Conservation (phyloP, 2,329 filamentous ascomycete genomes). For the Leptographium galeiforme region DNA sequence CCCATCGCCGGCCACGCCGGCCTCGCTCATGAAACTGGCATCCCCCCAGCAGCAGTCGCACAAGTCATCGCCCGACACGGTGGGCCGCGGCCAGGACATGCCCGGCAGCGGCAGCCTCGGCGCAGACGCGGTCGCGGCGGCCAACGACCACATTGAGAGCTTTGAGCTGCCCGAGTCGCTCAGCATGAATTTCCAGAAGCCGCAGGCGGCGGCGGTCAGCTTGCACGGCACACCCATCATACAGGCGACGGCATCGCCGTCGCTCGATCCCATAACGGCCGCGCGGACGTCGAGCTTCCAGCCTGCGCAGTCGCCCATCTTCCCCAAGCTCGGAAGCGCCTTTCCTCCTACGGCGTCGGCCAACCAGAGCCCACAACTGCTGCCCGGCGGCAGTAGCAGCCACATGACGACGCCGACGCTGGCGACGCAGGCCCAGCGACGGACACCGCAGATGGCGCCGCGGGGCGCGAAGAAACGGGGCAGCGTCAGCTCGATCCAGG, state of each 20-base stretch:
- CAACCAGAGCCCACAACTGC: slow-evolving; percentile 52
- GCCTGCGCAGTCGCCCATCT: slow-evolving; percentile 31
- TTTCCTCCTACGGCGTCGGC: slow-evolving; percentile 32
- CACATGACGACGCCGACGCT: no score
- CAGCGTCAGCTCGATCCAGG: slow-evolving; percentile 59
- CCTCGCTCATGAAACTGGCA: slow-evolving; percentile 70
- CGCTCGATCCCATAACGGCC: slow-evolving; percentile 21
- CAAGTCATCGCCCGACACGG: slow-evolving; percentile 2
- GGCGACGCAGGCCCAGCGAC: slow-evolving; percentile 21
- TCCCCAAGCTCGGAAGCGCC: slow-evolving; percentile 21
- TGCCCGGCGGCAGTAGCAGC: slow-evolving; percentile 26
- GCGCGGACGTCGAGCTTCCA: slow-evolving; percentile 38
- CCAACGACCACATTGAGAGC: slow-evolving; percentile 40
- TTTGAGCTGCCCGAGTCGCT: slow-evolving; percentile 63
- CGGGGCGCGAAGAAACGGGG: slow-evolving; percentile 52
- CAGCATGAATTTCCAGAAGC: slow-evolving; percentile 31
- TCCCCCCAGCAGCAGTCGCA: slow-evolving; percentile 28
- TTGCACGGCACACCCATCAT: slow-evolving; percentile 23
- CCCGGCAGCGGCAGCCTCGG: slow-evolving; percentile 10
- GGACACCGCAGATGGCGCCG: slow-evolving; percentile 41
- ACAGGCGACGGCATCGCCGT: slow-evolving; percentile 14
- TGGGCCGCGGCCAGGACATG: slow-evolving; percentile 21
- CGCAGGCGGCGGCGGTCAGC: slow-evolving; percentile 31
- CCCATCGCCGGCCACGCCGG: slow-evolving; percentile 64
- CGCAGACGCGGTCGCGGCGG: slow-evolving; percentile 5